These are phyloP conservation scores for Termitomyces sp. DNA, from an alignment of 768 basidiomycete genomes.

Conservation along the genomic window DNA sequence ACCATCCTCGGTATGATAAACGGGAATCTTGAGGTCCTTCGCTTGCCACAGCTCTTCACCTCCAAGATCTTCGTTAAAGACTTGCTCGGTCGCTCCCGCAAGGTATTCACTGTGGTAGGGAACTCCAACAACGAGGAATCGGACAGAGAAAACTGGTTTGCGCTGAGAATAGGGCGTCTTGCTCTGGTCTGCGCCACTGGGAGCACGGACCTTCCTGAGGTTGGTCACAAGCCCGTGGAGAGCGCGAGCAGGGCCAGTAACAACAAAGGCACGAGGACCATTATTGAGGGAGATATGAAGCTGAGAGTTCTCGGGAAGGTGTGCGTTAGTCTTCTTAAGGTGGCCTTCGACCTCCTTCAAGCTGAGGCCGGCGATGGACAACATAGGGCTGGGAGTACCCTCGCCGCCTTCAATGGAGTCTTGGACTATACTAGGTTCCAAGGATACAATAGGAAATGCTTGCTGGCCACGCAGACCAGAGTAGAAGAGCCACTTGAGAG, in stretches of 20 bases:
- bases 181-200: slow-evolving; percentile 86
- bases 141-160: slow-evolving; percentile 86
- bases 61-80: slow-evolving; percentile 68
- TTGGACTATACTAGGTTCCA: slow-evolving; percentile 84
- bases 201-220: slow-evolving; percentile 85
- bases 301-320: slow-evolving; percentile 74
- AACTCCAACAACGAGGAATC: slow-evolving; percentile 93
- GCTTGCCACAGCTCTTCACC: slow-evolving; percentile 71
- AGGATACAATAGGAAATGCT: slow-evolving; percentile 85
- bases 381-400: slow-evolving; percentile 90
- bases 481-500: slow-evolving; percentile 89
- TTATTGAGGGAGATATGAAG: slow-evolving; percentile 89
- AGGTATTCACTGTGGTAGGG: slow-evolving; percentile 95
- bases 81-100: slow-evolving; percentile 63
- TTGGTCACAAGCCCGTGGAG: slow-evolving; percentile 93
- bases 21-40: slow-evolving; percentile 70
- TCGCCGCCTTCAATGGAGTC: slow-evolving; percentile 91
- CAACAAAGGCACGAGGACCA: slow-evolving; percentile 84
- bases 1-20: slow-evolving; percentile 94
- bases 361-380: slow-evolving; percentile 79
- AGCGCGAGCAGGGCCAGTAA: slow-evolving; percentile 87
- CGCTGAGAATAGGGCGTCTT: slow-evolving; percentile 93
- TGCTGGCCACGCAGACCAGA: slow-evolving; percentile 91
- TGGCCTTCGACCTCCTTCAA: slow-evolving; percentile 76
- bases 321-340: slow-evolving; percentile 81